These are phyloP conservation scores for Buddleja alternifolia DNA, from an alignment of 257 asterid species.

Conservation along the genomic window DNA sequence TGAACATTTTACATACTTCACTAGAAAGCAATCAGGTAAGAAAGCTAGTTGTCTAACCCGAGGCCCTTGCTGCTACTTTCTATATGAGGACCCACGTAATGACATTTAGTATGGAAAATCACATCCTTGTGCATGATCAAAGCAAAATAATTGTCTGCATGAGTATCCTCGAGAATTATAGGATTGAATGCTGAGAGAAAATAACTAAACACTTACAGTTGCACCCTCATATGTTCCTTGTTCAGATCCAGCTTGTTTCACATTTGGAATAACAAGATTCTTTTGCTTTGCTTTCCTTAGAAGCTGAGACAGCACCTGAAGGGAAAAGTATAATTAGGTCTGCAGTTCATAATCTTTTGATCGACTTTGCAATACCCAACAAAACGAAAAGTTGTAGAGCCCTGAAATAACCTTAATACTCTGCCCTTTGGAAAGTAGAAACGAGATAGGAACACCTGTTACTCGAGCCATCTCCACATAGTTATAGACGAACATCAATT, in stretches of 20 bases:
- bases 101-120: neutral
- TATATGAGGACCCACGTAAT: slow-evolving; percentile 11
- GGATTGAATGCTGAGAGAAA: no score
- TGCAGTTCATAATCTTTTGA: slow-evolving; percentile 28
- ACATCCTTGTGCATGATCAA: slow-evolving; percentile 11
- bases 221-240: slow-evolving; percentile 99
- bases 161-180: neutral
- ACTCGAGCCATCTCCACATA: slow-evolving; percentile 99
- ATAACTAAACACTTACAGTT: slow-evolving; percentile 79
- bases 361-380: neutral
- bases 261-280: slow-evolving; percentile 89
- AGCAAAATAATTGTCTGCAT: slow-evolving; percentile 11
- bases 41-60: neutral
- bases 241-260: slow-evolving; percentile 87
- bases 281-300: slow-evolving; percentile 87
- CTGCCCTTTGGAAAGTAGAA: slow-evolving; percentile 97
- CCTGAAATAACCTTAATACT: slow-evolving; percentile 76
- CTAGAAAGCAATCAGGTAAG: neutral
- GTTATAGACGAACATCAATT: slow-evolving; percentile 89
- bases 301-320: slow-evolving; percentile 96
- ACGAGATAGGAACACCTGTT: slow-evolving; percentile 98
- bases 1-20: slow-evolving; percentile 9
- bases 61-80: slow-evolving; percentile 4
- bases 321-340: slow-evolving; percentile 32
- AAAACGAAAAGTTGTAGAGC: slow-evolving; percentile 18